A percentile compares a stretch with the other conserved stretches of the same genome.
Conservation (phyloP, 1,284 basidiomycete species). For the Boletus semigastroideus region DNA sequence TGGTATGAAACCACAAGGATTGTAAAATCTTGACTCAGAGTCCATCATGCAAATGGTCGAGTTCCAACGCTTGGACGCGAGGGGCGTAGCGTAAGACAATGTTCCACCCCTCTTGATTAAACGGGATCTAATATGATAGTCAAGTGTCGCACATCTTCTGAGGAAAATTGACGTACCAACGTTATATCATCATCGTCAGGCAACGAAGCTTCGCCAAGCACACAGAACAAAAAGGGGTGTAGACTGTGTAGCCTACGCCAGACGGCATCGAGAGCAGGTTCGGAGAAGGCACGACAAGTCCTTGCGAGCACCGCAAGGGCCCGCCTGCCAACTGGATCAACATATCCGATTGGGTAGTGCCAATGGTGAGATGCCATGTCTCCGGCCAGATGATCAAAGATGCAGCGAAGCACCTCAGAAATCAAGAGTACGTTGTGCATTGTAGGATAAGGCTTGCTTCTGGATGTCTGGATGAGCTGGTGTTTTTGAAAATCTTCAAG, state of each 20-base stretch:
- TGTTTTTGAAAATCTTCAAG: no score
- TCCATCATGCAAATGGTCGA: not conserved
- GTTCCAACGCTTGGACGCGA: conserved; percentile 8
- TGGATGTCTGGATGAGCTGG: not conserved
- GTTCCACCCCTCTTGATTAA: conserved; percentile 5
- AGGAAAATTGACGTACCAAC: not conserved
- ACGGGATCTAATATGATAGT: not conserved
- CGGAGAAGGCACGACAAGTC: conserved; percentile 20
- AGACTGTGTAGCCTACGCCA: conserved; percentile 15
- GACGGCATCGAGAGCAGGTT: conserved; percentile 18
- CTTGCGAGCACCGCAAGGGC: conserved; percentile 21
- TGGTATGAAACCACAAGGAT: conserved; percentile 6
- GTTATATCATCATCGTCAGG: not conserved
- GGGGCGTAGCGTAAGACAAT: conserved; percentile 6
- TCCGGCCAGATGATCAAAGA: not conserved
- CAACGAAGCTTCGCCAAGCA: not conserved
- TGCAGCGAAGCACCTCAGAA: not conserved
- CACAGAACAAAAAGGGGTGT: conserved; percentile 10
- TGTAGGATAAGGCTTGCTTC: not conserved
- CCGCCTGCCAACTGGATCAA: not conserved
- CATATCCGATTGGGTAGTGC: not conserved
- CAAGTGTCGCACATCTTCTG: not conserved
- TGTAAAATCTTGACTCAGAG: conserved; percentile 5
- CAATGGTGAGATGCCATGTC: not conserved
- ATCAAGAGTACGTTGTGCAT: not conserved